Conservation (phyloP, 805 yeast genomes). For the Candida oleophila region DNA sequence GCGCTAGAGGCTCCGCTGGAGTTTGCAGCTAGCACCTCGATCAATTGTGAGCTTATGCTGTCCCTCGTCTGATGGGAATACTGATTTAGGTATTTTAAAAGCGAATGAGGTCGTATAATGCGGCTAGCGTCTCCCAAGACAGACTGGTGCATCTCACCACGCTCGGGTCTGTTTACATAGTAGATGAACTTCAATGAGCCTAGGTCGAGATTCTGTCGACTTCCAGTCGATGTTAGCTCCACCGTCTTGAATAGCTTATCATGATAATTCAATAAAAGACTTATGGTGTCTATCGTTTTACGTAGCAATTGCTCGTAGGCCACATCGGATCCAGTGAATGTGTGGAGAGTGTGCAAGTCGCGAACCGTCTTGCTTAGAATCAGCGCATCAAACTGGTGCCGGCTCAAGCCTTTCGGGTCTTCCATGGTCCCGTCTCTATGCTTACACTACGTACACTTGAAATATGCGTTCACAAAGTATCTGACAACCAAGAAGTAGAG, state of each 20-base stretch:
- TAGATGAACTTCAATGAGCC: constrained; percentile 9
- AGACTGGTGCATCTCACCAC: too few relatives aligned
- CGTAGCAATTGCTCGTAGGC: constrained; percentile 15
- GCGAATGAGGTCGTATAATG: not conserved
- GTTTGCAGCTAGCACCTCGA: constrained; percentile 2
- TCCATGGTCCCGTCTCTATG: too few relatives aligned
- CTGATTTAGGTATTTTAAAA: not conserved
- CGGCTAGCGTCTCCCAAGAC: too few relatives aligned
- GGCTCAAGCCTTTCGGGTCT: not conserved
- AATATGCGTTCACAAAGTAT: too few relatives aligned
- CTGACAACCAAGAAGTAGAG: too few relatives aligned
- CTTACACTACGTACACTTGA: too few relatives aligned
- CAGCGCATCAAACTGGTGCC: constrained; percentile 10
- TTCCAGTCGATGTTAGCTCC: constrained; percentile 6
- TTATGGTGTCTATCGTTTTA: constrained; percentile 12
- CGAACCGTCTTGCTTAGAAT: constrained; percentile 17
- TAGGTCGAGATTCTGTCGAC: constrained; percentile 3
- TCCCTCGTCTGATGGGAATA: not conserved
- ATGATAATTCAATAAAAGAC: constrained; percentile 15
- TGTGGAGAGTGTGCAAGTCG: constrained; percentile 16
- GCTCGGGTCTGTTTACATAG: constrained; percentile 7
- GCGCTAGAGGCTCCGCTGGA: not conserved
- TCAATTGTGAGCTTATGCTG: constrained; percentile 3
- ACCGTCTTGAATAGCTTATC: constrained; percentile 12
- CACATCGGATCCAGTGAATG: constrained; percentile 5